Conservation (phyloP, 148 eudicot genomes). For the Nyssa sinensis region DNA sequence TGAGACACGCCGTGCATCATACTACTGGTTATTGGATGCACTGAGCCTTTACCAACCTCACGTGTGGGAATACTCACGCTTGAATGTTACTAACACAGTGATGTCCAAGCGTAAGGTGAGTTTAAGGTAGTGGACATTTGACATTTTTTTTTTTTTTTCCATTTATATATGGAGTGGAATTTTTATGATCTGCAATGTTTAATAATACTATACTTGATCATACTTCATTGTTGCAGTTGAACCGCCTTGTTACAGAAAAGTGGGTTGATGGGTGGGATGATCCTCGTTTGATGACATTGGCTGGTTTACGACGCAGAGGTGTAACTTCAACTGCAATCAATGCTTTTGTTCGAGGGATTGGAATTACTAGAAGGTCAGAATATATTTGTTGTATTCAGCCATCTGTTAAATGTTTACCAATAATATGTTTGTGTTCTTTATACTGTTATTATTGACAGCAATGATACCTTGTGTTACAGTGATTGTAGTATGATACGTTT, state of each 20-base stretch:
- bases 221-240: slow-evolving; percentile 48
- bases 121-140: slow-evolving; percentile 14
- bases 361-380: slow-evolving; percentile 85
- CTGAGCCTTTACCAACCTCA: slow-evolving; percentile 82
- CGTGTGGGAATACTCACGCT: slow-evolving; percentile 96
- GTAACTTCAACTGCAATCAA: slow-evolving; percentile 80
- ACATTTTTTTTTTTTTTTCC: no score
- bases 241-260: slow-evolving; percentile 80
- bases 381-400: background rate
- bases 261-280: slow-evolving; percentile 99
- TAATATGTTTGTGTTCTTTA: background rate
- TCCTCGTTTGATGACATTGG: slow-evolving; percentile 93
- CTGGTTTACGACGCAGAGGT: slow-evolving; percentile 97
- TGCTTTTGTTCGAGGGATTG: slow-evolving; percentile 86
- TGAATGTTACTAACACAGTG: slow-evolving; percentile 86
- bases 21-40: slow-evolving; percentile 91
- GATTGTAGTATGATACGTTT: slow-evolving; percentile 73
- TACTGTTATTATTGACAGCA: background rate
- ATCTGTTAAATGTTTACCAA: background rate
- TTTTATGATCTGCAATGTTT: background rate
- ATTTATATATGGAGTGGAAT: no score
- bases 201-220: background rate
- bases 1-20: slow-evolving; percentile 96
- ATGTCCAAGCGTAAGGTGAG: slow-evolving; percentile 98
- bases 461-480: slow-evolving; percentile 40